phyloP scores from a whole-genome alignment of 805 yeast species.

The Ogataea paradorogensis region DNA sequence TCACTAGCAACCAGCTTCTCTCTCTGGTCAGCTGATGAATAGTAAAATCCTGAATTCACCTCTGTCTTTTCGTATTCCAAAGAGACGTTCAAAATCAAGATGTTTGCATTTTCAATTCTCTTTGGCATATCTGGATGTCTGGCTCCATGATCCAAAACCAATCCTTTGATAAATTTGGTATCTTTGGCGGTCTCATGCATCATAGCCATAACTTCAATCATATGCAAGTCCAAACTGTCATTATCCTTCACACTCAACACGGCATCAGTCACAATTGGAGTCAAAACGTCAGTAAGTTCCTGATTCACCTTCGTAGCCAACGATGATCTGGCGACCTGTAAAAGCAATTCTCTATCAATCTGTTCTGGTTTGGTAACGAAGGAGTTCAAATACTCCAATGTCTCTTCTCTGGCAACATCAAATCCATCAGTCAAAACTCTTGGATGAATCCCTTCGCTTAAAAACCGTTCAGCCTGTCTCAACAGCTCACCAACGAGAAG shows the following conservation, averaged over 20 bases:
- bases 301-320: constrained; percentile 79
- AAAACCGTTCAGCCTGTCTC: constrained; percentile 90
- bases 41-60: constrained; percentile 93
- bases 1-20: constrained; percentile 92
- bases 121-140: constrained; percentile 99
- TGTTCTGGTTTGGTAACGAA: constrained; percentile 53
- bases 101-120: constrained; percentile 74
- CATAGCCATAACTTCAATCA: constrained; percentile 98
- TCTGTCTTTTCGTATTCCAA: constrained; percentile 97
- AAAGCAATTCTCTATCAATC: constrained; percentile 81
- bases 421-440: constrained; percentile 93
- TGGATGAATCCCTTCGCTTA: constrained; percentile 94
- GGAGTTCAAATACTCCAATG: constrained; percentile 64
- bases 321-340: constrained; percentile 90
- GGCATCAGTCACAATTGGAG: constrained; percentile 96
- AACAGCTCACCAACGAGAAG: constrained; percentile 90
- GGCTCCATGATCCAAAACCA: constrained; percentile 97
- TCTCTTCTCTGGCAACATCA: constrained; percentile 78
- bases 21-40: constrained; percentile 93
- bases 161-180: constrained; percentile 78
- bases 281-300: constrained; percentile 73
- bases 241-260: constrained; percentile 71
- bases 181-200: constrained; percentile 86
- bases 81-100: constrained; percentile 87
- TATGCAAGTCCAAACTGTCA: constrained; percentile 74